These are phyloP conservation scores for Spathaspora sp. DNA, from an alignment of 1,139 yeast genomes.

Conservation along the genomic window DNA sequence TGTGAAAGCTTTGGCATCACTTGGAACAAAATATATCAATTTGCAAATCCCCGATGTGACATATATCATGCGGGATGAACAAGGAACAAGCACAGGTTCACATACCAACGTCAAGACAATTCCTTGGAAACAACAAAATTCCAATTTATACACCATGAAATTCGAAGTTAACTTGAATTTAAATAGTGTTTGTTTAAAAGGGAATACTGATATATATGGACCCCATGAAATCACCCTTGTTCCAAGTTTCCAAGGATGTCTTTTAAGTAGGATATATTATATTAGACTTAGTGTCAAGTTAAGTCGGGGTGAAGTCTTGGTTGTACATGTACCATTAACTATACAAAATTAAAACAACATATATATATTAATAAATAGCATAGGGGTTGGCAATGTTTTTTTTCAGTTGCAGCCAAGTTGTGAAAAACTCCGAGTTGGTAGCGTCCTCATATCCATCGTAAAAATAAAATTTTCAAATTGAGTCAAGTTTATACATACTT, in stretches of 20 bases:
- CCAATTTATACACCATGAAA: conserved; percentile 23
- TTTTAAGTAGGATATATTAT: conserved; percentile 52
- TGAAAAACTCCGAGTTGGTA: no score
- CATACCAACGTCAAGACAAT: conserved; percentile 21
- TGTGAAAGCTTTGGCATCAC: conserved; percentile 35
- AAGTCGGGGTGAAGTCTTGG: conserved; percentile 30
- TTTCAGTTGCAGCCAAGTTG: neutral
- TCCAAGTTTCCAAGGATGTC: conserved; percentile 59
- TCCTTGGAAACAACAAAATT: conserved; percentile 26
- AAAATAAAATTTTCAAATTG: neutral
- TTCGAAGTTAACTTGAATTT: conserved; percentile 29
- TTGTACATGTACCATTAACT: conserved; percentile 38
- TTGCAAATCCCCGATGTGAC: conserved; percentile 19
- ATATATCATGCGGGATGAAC: conserved; percentile 14
- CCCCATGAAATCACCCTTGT: conserved; percentile 38
- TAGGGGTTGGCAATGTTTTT: neutral
- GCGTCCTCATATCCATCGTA: neutral
- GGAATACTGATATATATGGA: conserved; percentile 17
- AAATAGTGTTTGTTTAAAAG: conserved; percentile 26
- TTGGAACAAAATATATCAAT: conserved; percentile 34
- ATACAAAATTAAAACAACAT: conserved; percentile 16
- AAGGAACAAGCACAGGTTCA: conserved; percentile 19
- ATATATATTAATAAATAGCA: neutral
- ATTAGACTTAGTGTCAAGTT: conserved; percentile 33
- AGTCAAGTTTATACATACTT: neutral